phyloP scores from a whole-genome alignment of 2,329 filamentous ascomycete genomes.

The Colletotrichum brevisporum region DNA sequence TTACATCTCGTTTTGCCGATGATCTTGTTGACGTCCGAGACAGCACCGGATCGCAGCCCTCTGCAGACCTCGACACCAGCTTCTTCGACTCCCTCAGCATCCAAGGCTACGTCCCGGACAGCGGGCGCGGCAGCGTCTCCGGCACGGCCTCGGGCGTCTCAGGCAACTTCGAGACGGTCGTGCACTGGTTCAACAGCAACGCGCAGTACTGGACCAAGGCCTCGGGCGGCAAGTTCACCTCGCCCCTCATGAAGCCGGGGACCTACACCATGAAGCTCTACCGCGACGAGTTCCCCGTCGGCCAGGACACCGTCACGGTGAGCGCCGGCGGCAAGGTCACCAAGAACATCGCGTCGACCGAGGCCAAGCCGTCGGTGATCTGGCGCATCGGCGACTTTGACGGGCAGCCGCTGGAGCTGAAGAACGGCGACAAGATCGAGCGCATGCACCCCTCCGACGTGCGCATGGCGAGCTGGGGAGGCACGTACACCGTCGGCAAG shows the following conservation, averaged over 20 bases:
- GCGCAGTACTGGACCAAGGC: conserved; percentile 73
- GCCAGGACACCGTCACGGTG: conserved; percentile 60
- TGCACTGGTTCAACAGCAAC: conserved; percentile 70
- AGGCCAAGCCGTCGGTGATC: conserved; percentile 58
- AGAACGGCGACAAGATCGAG: conserved; percentile 70
- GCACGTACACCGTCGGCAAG: conserved; percentile 66
- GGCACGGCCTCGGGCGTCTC: conserved; percentile 68
- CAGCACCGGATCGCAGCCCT: conserved; percentile 60
- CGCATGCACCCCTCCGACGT: conserved; percentile 71
- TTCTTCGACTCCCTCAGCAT: conserved; percentile 69
- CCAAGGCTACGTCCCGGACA: conserved; percentile 64
- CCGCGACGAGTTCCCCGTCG: conserved; percentile 67
- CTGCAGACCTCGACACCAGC: conserved; percentile 62
- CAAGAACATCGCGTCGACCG: conserved; percentile 60
- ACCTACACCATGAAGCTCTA: conserved; percentile 73
- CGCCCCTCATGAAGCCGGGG: conserved; percentile 71
- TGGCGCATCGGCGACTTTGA: conserved; percentile 72
- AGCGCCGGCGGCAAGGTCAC: conserved; percentile 61
- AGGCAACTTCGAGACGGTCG: conserved; percentile 62
- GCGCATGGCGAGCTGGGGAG: conserved; percentile 67
- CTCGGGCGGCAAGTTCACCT: conserved; percentile 62
- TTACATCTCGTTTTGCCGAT: not conserved
- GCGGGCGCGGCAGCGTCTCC: conserved; percentile 64
- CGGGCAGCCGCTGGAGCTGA: conserved; percentile 68
- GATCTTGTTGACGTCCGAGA: not conserved